Percentiles rank a stretch among this genome's conserved stretches.
phyloP scores from a whole-genome alignment of 2,329 filamentous ascomycete species.

The Xylariaceae sp. region DNA sequence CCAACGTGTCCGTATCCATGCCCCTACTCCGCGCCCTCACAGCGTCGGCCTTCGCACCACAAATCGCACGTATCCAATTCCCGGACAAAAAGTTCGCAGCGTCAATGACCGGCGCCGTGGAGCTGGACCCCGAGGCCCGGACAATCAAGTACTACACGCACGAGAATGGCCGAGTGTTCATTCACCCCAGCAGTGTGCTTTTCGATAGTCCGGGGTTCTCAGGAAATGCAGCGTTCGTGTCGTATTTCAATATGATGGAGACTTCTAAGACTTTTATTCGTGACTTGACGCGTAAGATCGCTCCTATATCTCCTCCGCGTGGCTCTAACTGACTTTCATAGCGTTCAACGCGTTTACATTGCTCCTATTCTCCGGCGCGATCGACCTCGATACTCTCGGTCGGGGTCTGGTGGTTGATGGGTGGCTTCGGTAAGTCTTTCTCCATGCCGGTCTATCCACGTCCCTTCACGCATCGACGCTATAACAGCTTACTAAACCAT shows the following conservation, averaged over 20 bases:
- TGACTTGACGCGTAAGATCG: slow-evolving; percentile 79
- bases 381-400: slow-evolving; percentile 82
- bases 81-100: slow-evolving; percentile 94
- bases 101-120: slow-evolving; percentile 82
- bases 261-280: slow-evolving; percentile 90
- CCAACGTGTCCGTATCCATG: slow-evolving; percentile 30
- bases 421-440: slow-evolving; percentile 64
- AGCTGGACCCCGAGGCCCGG: slow-evolving; percentile 85
- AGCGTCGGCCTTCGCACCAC: slow-evolving; percentile 73
- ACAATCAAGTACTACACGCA: slow-evolving; percentile 92
- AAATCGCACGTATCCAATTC: slow-evolving; percentile 87
- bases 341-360: slow-evolving; percentile 87
- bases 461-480: neutral
- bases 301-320: neutral
- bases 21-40: slow-evolving; percentile 65
- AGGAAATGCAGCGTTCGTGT: slow-evolving; percentile 71
- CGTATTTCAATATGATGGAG: slow-evolving; percentile 87
- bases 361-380: slow-evolving; percentile 80
- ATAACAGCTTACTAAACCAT: neutral
- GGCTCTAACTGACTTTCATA: slow-evolving; percentile 25
- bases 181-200: slow-evolving; percentile 83
- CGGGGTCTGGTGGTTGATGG: slow-evolving; percentile 86
- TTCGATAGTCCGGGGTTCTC: slow-evolving; percentile 80
- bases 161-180: slow-evolving; percentile 82
- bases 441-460: too few species aligned